These are phyloP conservation scores for Fraxinus sp. DNA, from an alignment of 305 asterid species.

Conservation along the genomic window DNA sequence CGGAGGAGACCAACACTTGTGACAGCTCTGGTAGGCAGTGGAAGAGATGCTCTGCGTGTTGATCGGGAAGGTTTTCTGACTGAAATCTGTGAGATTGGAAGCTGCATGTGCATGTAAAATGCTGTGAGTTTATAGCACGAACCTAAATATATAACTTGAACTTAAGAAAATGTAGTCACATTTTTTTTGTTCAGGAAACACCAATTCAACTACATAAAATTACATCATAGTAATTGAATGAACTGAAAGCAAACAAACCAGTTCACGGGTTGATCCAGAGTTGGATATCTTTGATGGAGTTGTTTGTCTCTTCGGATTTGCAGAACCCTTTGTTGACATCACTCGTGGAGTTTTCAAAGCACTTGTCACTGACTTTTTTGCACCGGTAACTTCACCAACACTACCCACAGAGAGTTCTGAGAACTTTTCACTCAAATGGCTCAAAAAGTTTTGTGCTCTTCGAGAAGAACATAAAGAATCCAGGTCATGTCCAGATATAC, in stretches of 20 bases:
- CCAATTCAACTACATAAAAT: constrained; percentile 10
- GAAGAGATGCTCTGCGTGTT: constrained; percentile 75
- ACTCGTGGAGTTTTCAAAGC: constrained; percentile 46
- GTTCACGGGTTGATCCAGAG: constrained; percentile 87
- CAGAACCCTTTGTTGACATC: constrained; percentile 39
- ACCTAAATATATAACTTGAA: neutral
- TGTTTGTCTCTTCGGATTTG: constrained; percentile 54
- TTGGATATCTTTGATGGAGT: constrained; percentile 64
- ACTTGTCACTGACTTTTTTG: constrained; percentile 32
- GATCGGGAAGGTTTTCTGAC: constrained; percentile 52
- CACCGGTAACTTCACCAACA: constrained; percentile 39
- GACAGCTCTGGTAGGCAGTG: constrained; percentile 43
- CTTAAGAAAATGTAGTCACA: neutral
- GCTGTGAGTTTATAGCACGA: constrained; percentile 1
- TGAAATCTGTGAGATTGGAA: constrained; percentile 74
- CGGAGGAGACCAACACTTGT: constrained; percentile 37
- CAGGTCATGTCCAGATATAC: constrained; percentile 74
- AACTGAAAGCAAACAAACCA: constrained; percentile 49
- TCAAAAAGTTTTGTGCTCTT: constrained; percentile 42
- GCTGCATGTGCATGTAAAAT: constrained; percentile 46
- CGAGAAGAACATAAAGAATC: constrained; percentile 52
- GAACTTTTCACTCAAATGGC: constrained; percentile 40
- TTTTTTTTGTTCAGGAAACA: neutral
- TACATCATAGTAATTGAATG: neutral
- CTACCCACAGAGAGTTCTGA: constrained; percentile 49